Evolutionary conservation across 2,329 filamentous ascomycete species (phyloP).

Genomic region (Zymoseptoria brevis): DNA sequence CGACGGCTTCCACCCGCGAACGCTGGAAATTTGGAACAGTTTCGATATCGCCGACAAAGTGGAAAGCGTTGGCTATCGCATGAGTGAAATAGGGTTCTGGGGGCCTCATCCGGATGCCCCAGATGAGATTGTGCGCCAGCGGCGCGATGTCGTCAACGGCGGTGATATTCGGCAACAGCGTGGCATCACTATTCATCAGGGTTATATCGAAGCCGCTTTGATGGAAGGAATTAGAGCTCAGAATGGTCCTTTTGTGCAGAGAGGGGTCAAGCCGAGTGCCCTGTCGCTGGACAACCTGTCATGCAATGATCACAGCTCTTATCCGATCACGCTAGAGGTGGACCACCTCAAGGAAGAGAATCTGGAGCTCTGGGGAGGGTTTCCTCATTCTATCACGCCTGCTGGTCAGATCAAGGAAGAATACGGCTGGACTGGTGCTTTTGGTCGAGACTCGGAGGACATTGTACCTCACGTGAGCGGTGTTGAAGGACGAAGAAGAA

Average conservation of each 20-base stretch:
- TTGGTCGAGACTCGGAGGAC: constrained; percentile 43
- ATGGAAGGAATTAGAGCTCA: constrained; percentile 1
- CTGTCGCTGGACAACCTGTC: constrained; percentile 45
- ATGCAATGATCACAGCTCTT: not conserved
- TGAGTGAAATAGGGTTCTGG: constrained; percentile 7
- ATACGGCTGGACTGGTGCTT: constrained; percentile 34
- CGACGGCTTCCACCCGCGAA: constrained; percentile 55
- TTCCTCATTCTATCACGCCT: constrained; percentile 3
- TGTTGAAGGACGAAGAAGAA: constrained; percentile 12
- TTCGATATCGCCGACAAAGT: constrained; percentile 57
- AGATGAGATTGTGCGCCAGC: constrained; percentile 23
- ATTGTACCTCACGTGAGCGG: constrained; percentile 8
- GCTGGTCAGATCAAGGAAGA: constrained; percentile 2
- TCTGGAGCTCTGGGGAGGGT: constrained; percentile 28
- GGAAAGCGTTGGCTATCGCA: constrained; percentile 45
- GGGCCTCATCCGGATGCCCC: not conserved
- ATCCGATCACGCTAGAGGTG: constrained; percentile 24
- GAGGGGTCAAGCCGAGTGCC: constrained; percentile 49
- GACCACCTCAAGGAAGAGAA: constrained; percentile 53
- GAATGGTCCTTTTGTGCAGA: constrained; percentile 41
- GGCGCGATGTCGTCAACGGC: constrained; percentile 37
- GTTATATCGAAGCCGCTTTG: constrained; percentile 49
- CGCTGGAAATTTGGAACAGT: constrained; percentile 63
- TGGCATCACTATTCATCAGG: constrained; percentile 32
- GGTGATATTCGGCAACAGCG: not conserved